Conservation (phyloP, 2,329 filamentous ascomycete species). For the Tolypocladium nubicola region DNA sequence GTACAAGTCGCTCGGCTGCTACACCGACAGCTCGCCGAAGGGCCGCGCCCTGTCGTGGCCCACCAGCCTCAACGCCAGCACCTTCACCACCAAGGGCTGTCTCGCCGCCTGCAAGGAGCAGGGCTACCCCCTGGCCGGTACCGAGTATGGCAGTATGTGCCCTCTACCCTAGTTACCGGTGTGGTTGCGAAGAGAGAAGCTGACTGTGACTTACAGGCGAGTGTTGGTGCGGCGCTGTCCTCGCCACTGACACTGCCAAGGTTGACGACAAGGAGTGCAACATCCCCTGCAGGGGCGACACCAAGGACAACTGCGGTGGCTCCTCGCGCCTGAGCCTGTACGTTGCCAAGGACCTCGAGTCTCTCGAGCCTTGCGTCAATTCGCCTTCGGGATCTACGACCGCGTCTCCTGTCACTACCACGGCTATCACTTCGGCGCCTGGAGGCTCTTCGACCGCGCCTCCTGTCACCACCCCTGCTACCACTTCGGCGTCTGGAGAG, state of each 20-base stretch:
- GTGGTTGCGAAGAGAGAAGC: neutral
- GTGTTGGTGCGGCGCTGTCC: constrained; percentile 41
- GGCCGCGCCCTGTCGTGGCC: constrained; percentile 35
- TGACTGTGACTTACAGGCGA: constrained; percentile 16
- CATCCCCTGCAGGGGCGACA: constrained; percentile 40
- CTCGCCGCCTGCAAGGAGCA: constrained; percentile 29
- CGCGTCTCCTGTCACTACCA: constrained; percentile 5
- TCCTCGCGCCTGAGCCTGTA: constrained; percentile 30
- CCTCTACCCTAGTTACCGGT: neutral
- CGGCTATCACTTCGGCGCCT: constrained; percentile 8
- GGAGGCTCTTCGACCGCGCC: too few species aligned
- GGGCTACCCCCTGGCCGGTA: constrained; percentile 37
- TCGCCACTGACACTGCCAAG: constrained; percentile 34
- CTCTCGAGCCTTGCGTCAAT: constrained; percentile 37
- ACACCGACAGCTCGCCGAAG: constrained; percentile 30
- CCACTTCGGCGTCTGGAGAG: too few species aligned
- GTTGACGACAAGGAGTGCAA: constrained; percentile 31
- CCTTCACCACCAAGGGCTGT: constrained; percentile 32
- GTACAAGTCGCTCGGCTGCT: constrained; percentile 55
- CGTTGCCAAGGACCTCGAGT: constrained; percentile 36
- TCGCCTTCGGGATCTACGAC: constrained; percentile 15
- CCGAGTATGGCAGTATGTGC: constrained; percentile 28
- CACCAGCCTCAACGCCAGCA: constrained; percentile 22
- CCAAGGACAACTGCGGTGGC: constrained; percentile 31
- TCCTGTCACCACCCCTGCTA: too few species aligned